Evolutionary conservation across 208 protist species (phyloP).

Genomic region (Wallacemonas rigidus): DNA sequence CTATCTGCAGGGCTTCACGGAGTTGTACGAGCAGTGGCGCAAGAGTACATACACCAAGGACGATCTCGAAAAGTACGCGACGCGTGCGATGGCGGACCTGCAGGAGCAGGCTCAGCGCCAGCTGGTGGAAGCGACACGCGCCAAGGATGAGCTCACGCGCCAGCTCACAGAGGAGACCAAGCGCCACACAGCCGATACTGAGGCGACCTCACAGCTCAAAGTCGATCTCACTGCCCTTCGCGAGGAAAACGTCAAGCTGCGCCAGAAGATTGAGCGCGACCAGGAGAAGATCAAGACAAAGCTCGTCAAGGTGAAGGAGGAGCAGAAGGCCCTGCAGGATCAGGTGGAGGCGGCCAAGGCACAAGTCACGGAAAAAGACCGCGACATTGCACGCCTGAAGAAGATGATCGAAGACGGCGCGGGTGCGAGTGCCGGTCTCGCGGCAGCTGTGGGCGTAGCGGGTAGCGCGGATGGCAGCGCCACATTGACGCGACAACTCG

Average conservation of each 20-base stretch:
- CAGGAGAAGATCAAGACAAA: constrained; percentile 92
- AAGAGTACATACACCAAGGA: constrained; percentile 83
- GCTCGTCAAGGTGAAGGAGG: constrained; percentile 78
- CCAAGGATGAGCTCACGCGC: constrained; percentile 64
- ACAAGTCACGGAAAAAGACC: constrained; percentile 65
- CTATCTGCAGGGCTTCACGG: constrained; percentile 74
- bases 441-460: neutral
- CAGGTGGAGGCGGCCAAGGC: constrained; percentile 62
- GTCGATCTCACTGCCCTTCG: constrained; percentile 73
- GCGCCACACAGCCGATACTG: constrained; percentile 62
- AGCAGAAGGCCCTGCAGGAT: constrained; percentile 74
- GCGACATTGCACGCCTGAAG: constrained; percentile 78
- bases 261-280: constrained; percentile 90
- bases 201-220: constrained; percentile 75
- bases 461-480: constrained; percentile 32
- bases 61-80: constrained; percentile 87
- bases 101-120: constrained; percentile 77
- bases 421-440: neutral
- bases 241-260: constrained; percentile 86
- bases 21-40: constrained; percentile 78
- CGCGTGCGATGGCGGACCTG: constrained; percentile 54
- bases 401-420: constrained; percentile 74
- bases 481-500: constrained; percentile 48
- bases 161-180: constrained; percentile 75
- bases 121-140: constrained; percentile 63